Conservation (phyloP, 1,284 basidiomycete genomes). For the Athelia sp. region DNA sequence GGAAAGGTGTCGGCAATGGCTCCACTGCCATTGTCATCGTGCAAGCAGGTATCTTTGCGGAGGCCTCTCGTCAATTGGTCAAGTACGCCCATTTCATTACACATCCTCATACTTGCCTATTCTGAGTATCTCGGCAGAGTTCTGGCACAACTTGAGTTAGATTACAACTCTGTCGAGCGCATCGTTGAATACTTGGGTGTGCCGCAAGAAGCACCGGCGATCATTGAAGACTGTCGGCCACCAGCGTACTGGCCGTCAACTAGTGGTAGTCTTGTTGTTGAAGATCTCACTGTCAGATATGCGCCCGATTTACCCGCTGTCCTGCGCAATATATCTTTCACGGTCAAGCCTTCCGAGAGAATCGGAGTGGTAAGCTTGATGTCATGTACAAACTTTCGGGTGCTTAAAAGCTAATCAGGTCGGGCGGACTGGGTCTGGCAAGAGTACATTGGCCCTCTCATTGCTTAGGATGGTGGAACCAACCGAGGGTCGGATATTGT, state of each 20-base stretch:
- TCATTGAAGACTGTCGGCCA: slow-evolving; percentile 47
- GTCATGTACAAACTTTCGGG: slow-evolving; percentile 1
- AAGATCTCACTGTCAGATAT: slow-evolving; percentile 70
- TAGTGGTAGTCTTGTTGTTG: slow-evolving; percentile 48
- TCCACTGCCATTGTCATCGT: slow-evolving; percentile 79
- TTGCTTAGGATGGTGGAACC: slow-evolving; percentile 81
- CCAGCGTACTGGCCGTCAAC: slow-evolving; percentile 79
- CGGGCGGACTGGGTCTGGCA: slow-evolving; percentile 65
- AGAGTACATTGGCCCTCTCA: slow-evolving; percentile 72
- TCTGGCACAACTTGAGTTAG: slow-evolving; percentile 62
- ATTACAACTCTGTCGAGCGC: slow-evolving; percentile 80
- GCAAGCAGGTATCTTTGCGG: slow-evolving; percentile 66
- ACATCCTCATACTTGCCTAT: background rate
- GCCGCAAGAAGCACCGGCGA: slow-evolving; percentile 74
- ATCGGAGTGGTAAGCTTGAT: slow-evolving; percentile 59
- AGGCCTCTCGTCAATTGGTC: slow-evolving; percentile 64
- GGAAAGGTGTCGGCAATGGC: slow-evolving; percentile 62
- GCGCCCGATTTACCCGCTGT: slow-evolving; percentile 70
- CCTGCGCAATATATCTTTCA: slow-evolving; percentile 65
- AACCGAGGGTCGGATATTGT: slow-evolving; percentile 65
- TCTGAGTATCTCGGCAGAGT: slow-evolving; percentile 41
- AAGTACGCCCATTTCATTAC: slow-evolving; percentile 29
- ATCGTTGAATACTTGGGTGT: slow-evolving; percentile 78
- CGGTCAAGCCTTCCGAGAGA: slow-evolving; percentile 70
- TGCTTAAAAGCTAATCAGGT: slow-evolving; percentile 31